Percentiles rank a stretch among this genome's conserved stretches.
phyloP scores from a whole-genome alignment of 2,329 filamentous ascomycete genomes.

The Leptodontidium sp. region DNA sequence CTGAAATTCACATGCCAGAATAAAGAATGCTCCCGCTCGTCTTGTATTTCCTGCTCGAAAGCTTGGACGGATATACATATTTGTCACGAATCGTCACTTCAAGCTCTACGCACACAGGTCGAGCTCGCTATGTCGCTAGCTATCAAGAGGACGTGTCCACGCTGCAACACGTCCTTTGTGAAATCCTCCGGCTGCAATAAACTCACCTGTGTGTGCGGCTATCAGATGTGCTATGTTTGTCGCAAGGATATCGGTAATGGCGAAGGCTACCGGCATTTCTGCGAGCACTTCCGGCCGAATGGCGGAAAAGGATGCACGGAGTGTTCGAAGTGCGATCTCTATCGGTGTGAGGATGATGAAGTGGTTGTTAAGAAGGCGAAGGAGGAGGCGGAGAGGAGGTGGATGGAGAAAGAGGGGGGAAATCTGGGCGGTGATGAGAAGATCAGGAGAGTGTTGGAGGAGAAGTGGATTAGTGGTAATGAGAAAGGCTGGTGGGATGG shows the following conservation, averaged over 20 bases:
- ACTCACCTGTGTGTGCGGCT: constrained; percentile 92
- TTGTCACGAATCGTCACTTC: constrained; percentile 84
- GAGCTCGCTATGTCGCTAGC: constrained; percentile 94
- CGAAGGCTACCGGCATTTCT: constrained; percentile 93
- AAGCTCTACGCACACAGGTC: constrained; percentile 85
- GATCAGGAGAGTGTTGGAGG: constrained; percentile 64
- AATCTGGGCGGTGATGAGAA: constrained; percentile 63
- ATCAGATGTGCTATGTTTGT: constrained; percentile 98
- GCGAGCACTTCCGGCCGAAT: constrained; percentile 89
- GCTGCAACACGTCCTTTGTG: constrained; percentile 90
- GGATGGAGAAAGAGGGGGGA: constrained; percentile 70
- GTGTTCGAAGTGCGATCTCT: constrained; percentile 82
- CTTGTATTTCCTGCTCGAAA: constrained; percentile 84
- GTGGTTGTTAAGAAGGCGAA: constrained; percentile 72
- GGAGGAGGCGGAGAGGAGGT: constrained; percentile 74
- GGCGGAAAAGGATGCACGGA: constrained; percentile 78
- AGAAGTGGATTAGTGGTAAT: constrained; percentile 50
- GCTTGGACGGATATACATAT: constrained; percentile 88
- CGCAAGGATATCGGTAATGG: constrained; percentile 73
- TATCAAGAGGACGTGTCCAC: constrained; percentile 92
- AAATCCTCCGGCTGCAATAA: constrained; percentile 97
- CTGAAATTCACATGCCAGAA: constrained; percentile 81
- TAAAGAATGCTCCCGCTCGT: constrained; percentile 70
- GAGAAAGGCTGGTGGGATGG: constrained; percentile 37
- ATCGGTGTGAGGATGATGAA: constrained; percentile 76